Evolutionary conservation across 139 green algal genomes (phyloP).

Genomic region (Tetradesmus lagerheimii): DNA sequence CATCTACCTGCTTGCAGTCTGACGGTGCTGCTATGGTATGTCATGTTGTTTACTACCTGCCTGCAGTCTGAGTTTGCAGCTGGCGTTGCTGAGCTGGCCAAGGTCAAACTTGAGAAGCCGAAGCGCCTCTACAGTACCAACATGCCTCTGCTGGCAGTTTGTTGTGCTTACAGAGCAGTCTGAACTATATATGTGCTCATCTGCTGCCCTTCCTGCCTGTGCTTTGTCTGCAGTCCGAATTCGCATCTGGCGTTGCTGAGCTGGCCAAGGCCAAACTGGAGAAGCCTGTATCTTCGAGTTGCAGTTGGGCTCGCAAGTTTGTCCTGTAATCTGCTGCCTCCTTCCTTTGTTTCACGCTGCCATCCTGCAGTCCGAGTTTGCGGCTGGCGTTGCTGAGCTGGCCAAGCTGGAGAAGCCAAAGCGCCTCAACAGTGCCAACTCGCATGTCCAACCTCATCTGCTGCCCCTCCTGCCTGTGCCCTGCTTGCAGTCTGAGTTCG

Average conservation of each 20-base stretch:
- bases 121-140: slow-evolving; percentile 23
- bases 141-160: slow-evolving; percentile 41
- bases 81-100: slow-evolving; percentile 79
- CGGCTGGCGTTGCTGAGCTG: slow-evolving; percentile 75
- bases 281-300: too few relatives aligned
- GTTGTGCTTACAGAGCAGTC: too few relatives aligned
- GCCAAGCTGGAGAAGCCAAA: slow-evolving; percentile 55
- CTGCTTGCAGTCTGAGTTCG: slow-evolving; percentile 54
- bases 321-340: too few relatives aligned
- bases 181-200: too few relatives aligned
- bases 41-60: neutral
- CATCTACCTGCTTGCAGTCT: too few relatives aligned
- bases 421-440: neutral
- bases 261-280: slow-evolving; percentile 86
- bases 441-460: too few relatives aligned
- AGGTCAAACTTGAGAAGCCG: slow-evolving; percentile 29
- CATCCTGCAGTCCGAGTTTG: slow-evolving; percentile 52
- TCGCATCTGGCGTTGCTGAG: slow-evolving; percentile 75
- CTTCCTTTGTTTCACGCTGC: neutral
- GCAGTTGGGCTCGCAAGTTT: too few relatives aligned
- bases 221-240: slow-evolving; percentile 47
- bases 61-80: slow-evolving; percentile 53
- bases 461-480: neutral
- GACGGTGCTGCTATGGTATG: too few relatives aligned
- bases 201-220: neutral